These are phyloP conservation scores for Cicer chorassanicum DNA, from an alignment of 306 rosid species.

Conservation along the genomic window DNA sequence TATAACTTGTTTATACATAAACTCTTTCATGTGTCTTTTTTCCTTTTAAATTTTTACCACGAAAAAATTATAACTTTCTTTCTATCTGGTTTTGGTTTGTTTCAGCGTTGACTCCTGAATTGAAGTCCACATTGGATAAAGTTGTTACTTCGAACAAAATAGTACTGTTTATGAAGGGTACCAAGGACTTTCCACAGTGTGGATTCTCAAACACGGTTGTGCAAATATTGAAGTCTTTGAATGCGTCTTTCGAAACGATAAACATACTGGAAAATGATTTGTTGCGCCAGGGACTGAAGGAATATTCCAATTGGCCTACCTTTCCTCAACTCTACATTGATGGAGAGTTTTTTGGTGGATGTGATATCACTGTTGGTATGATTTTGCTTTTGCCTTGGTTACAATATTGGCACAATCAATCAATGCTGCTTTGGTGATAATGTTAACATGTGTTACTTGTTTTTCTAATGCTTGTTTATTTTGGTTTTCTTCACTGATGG, in stretches of 20 bases:
- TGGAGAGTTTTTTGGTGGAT: conserved; percentile 98
- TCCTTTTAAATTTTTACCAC: too few relatives aligned
- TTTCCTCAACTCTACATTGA: conserved; percentile 96
- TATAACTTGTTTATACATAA: too few relatives aligned
- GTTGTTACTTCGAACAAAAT: conserved; percentile 82
- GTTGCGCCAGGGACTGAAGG: conserved; percentile 83
- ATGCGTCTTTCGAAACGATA: conserved; percentile 75
- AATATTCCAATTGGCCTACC: conserved; percentile 93
- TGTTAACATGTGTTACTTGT: not conserved
- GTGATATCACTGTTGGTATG: conserved; percentile 95
- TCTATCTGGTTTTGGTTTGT: conserved; percentile 35
- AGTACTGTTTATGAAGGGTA: conserved; percentile 92
- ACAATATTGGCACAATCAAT: not conserved
- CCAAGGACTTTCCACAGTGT: conserved; percentile 91
- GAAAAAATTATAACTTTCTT: not conserved
- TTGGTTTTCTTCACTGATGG: conserved; percentile 27
- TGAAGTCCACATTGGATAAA: conserved; percentile 87
- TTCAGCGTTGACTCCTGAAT: conserved; percentile 81
- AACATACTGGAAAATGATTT: conserved; percentile 83
- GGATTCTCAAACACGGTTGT: conserved; percentile 95
- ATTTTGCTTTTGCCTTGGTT: conserved; percentile 10
- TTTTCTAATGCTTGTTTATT: conserved; percentile 25
- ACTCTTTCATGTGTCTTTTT: too few relatives aligned
- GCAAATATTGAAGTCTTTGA: conserved; percentile 81
- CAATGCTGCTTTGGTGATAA: not conserved